phyloP scores from a whole-genome alignment of 345 rosid species.

The Salix viminalis region DNA sequence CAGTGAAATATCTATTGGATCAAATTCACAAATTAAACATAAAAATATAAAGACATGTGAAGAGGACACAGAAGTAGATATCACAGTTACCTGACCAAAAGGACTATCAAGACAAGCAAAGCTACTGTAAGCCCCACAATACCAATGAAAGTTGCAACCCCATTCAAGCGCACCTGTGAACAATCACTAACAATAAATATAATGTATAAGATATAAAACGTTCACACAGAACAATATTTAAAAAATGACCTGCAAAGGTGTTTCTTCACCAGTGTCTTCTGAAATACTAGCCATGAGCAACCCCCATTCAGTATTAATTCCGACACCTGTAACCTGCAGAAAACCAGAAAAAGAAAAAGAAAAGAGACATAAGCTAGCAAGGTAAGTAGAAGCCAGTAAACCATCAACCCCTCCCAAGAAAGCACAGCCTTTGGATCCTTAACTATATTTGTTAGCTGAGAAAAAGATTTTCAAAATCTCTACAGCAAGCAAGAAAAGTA shows the following conservation, averaged over 20 bases:
- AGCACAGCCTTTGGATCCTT: background rate
- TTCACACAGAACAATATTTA: conserved; percentile 2
- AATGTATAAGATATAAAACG: conserved; percentile 1
- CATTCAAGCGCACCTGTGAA: conserved; percentile 84
- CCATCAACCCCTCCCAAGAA: background rate
- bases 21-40: background rate
- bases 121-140: conserved; percentile 91
- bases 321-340: conserved; percentile 29
- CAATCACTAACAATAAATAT: background rate
- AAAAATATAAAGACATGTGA: background rate
- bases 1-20: conserved; percentile 71
- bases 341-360: background rate
- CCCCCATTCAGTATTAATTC: conserved; percentile 36
- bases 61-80: background rate
- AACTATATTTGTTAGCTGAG: background rate
- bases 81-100: conserved; percentile 56
- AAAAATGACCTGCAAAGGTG: conserved; percentile 34
- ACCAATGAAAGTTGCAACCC: conserved; percentile 97
- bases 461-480: background rate
- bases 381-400: background rate
- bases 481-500: background rate
- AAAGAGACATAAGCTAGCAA: background rate
- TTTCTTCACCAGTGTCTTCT: conserved; percentile 38
- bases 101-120: conserved; percentile 63
- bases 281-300: conserved; percentile 38